Percentiles rank a stretch among this genome's conserved stretches.
These are phyloP conservation scores for Phenoliferia sp. DNA, from an alignment of 1,284 basidiomycete genomes.

Conservation along the genomic window DNA sequence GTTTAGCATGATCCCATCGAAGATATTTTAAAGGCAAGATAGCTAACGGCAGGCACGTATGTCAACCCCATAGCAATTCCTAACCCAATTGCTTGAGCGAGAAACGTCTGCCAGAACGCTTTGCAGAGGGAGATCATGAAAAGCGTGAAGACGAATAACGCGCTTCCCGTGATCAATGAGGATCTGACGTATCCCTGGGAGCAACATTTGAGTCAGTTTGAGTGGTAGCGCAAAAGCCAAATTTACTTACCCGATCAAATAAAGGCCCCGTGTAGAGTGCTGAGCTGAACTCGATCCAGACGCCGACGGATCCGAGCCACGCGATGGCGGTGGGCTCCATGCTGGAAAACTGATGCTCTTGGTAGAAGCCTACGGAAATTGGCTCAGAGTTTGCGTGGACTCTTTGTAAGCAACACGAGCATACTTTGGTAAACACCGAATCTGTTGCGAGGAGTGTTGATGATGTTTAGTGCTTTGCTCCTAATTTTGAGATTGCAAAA, in stretches of 20 bases:
- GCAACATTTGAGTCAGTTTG: neutral
- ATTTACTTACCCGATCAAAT: neutral
- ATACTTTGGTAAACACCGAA: neutral
- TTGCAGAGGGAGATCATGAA: conserved; percentile 6
- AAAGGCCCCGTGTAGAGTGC: neutral
- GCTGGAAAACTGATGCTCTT: neutral
- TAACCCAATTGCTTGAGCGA: conserved; percentile 6
- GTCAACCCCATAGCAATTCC: neutral
- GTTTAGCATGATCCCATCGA: neutral
- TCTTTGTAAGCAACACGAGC: no score
- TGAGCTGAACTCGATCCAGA: neutral
- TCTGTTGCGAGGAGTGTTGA: no score
- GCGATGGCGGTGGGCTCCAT: neutral
- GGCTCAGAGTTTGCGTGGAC: no score
- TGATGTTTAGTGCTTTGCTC: no score
- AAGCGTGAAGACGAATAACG: neutral
- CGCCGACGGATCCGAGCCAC: neutral
- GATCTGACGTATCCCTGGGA: neutral
- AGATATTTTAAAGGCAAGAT: neutral
- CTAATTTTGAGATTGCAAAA: no score
- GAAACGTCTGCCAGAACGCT: conserved; percentile 7
- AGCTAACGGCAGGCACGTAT: neutral
- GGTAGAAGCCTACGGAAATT: no score
- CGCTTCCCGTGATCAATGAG: neutral
- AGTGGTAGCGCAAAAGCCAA: neutral